Base-by-base conservation (phyloP, 2,329 filamentous ascomycete species). In the Diaporthe amygdali region DNA sequence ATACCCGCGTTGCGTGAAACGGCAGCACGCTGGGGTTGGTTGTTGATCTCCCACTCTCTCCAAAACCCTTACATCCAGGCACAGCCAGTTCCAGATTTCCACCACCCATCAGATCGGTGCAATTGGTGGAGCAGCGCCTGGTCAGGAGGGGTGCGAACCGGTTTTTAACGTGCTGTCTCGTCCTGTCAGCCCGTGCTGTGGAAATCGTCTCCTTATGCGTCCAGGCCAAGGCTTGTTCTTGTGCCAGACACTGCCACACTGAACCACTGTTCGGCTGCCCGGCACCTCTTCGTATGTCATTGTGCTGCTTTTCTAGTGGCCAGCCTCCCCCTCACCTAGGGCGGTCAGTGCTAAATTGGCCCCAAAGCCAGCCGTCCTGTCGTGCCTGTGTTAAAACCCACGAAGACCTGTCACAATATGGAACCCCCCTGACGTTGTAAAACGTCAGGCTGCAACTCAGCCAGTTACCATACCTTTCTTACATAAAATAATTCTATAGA, bases 1-100 rank as follows among this genome's bases (percentile, higher is more conserved):
- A 72, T 72, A 72, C 52, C 64, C 54, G 69, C 64, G 69, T 61
- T 61, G 63, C 64, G 49, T 63, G 52, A 71, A 59, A 68, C 69
- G 34, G 41, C 20, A 14, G 4, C 37, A 41, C 7, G 44, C 52
- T 49, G 44, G 59, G 59, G 49, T 34, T 20, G 17, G 4, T 27
- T 64, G 14, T 30, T 9, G 51, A 14, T 44, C 27, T 37, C 5
- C 27, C 17, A 27, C 46, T 12, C 27, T 37, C 39, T 46, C 37
- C 44, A 63, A 69, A 17, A 30, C 49, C 30, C 27, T 15, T n/a
- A n/a, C 17, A 22, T 46, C 39, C 56, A 46, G 56, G 39, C 56
- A 63, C 39, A 32, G 27, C 25, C 25, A 32, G 25, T 61, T n/a
- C 44, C 67, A 68, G 17, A 34, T 25, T 22, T 22, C 44, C 22